Evolutionary conservation across 768 basidiomycete genomes (phyloP).

Genomic region (Lentinula sp.): DNA sequence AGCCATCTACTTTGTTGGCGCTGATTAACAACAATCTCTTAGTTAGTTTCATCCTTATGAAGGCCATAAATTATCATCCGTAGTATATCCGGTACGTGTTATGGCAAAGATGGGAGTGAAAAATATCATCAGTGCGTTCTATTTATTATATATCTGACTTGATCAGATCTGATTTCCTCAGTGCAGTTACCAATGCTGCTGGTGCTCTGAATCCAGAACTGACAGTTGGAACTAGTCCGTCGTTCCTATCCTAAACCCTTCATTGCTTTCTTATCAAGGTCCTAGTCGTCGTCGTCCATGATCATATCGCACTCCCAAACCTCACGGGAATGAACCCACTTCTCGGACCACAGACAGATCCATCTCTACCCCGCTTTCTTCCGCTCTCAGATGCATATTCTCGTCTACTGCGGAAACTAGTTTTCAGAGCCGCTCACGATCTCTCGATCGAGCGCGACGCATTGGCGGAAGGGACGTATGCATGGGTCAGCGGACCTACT

Average conservation of each 20-base stretch:
- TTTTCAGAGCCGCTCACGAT: constrained; percentile 65
- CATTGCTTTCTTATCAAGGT: constrained; percentile 1
- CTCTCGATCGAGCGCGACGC: constrained; percentile 48
- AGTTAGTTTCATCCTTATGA: constrained; percentile 81
- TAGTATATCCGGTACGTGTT: constrained; percentile 73
- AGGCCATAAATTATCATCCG: constrained; percentile 63
- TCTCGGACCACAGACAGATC: constrained; percentile 61
- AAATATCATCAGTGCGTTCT: constrained; percentile 64
- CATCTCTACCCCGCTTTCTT: constrained; percentile 66
- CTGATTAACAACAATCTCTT: not conserved
- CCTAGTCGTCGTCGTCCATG: constrained; percentile 76
- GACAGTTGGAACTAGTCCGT: constrained; percentile 75
- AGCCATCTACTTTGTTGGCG: not conserved
- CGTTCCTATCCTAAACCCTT: not conserved
- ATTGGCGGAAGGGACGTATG: constrained; percentile 78
- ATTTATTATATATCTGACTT: not conserved
- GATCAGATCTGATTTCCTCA: not conserved
- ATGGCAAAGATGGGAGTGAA: constrained; percentile 76
- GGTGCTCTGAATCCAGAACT: constrained; percentile 72
- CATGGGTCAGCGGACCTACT: constrained; percentile 87
- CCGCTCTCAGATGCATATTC: constrained; percentile 85
- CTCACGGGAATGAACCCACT: constrained; percentile 74
- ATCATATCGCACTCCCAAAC: constrained; percentile 79
- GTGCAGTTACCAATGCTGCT: constrained; percentile 80
- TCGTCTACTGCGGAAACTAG: constrained; percentile 56